These are phyloP conservation scores for Kappamyces sp. DNA, from an alignment of 192 early-diverging fungal genomes.

Conservation along the genomic window DNA sequence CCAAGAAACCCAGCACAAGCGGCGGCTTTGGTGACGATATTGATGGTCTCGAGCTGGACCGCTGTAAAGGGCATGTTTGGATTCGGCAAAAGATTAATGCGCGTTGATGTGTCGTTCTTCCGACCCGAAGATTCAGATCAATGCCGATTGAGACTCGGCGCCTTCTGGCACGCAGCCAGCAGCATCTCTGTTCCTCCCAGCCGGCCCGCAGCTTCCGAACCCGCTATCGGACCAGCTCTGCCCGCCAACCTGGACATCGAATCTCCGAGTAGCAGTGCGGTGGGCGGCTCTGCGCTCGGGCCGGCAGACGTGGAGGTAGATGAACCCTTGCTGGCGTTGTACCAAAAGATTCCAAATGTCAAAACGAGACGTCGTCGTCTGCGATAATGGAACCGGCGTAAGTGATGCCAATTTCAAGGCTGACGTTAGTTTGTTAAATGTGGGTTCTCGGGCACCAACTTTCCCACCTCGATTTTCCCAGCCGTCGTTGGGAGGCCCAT, in stretches of 20 bases:
- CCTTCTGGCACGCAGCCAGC: no score
- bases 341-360: not conserved
- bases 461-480: constrained; percentile 91
- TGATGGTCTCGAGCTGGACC: not conserved
- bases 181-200: no score
- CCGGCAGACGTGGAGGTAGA: no score
- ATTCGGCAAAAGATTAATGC: not conserved
- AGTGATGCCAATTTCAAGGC: constrained; percentile 5
- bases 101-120: no score
- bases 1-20: constrained; percentile 4
- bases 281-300: no score
- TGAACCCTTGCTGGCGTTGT: no score
- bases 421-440: constrained; percentile 84
- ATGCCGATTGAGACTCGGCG: no score
- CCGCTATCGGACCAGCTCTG: no score
- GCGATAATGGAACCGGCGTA: constrained; percentile 58
- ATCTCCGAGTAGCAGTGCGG: no score
- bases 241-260: no score
- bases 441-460: constrained; percentile 93
- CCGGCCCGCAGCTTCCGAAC: no score
- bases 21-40: not conserved
- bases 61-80: not conserved
- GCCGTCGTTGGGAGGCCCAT: constrained; percentile 98
- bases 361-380: constrained; percentile 44
- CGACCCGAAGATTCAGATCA: no score